phyloP scores from a whole-genome alignment of 371 early-diverging fungal genomes.

The Mucor indicus region DNA sequence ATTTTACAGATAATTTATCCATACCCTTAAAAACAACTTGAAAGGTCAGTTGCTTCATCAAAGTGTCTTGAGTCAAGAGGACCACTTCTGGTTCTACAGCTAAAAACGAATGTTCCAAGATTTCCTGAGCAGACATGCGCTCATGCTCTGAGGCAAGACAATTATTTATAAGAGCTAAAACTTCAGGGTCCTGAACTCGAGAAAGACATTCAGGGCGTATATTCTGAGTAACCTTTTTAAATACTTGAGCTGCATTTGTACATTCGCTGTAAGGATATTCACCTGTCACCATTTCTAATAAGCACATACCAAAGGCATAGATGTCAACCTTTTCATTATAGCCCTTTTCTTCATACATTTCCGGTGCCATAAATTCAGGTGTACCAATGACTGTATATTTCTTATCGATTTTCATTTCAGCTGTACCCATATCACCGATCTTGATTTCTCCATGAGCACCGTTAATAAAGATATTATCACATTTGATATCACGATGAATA shows the following conservation, averaged over 20 bases:
- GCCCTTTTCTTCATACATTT: constrained; percentile 69
- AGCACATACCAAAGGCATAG: constrained; percentile 82
- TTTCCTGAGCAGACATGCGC: constrained; percentile 71
- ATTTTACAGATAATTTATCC: constrained; percentile 84
- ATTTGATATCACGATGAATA: constrained; percentile 87
- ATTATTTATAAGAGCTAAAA: constrained; percentile 68
- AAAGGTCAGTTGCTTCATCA: constrained; percentile 69
- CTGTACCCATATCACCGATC: constrained; percentile 86
- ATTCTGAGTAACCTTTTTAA: constrained; percentile 72
- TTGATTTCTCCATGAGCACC: constrained; percentile 88
- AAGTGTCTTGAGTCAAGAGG: constrained; percentile 57
- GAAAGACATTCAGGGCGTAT: constrained; percentile 67
- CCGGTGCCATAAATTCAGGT: constrained; percentile 28
- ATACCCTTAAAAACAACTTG: constrained; percentile 85
- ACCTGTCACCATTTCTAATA: constrained; percentile 76
- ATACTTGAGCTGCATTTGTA: constrained; percentile 77
- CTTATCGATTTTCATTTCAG: constrained; percentile 63
- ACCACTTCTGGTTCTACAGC: constrained; percentile 71
- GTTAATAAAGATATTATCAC: constrained; percentile 88
- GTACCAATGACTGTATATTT: constrained; percentile 70
- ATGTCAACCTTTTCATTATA: constrained; percentile 77
- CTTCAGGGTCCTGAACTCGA: constrained; percentile 68
- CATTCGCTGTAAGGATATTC: constrained; percentile 78
- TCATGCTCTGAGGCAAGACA: constrained; percentile 70
- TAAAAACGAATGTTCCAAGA: constrained; percentile 83